Conservation (phyloP, 2,329 filamentous ascomycete species). For the Tolypocladium ovalisporum region DNA sequence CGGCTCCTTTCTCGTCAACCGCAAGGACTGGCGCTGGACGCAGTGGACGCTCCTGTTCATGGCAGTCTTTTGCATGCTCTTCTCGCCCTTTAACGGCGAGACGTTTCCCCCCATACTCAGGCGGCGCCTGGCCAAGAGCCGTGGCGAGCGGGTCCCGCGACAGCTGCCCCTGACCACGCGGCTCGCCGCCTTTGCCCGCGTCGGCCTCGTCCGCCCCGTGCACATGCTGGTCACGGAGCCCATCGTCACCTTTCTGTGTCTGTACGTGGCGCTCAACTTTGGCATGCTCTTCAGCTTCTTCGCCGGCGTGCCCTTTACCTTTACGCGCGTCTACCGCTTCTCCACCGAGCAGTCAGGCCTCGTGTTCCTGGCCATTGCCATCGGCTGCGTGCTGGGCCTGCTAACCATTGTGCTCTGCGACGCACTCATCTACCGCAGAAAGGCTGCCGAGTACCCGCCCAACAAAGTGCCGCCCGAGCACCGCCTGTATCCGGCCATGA, state of each 20-base stretch:
- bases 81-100: slow-evolving; percentile 34
- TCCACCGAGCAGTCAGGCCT: slow-evolving; percentile 27
- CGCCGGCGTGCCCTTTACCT: slow-evolving; percentile 37
- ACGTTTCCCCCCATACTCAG: slow-evolving; percentile 44
- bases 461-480: slow-evolving; percentile 39
- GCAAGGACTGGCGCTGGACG: slow-evolving; percentile 42
- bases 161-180: slow-evolving; percentile 12
- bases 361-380: slow-evolving; percentile 33
- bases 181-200: slow-evolving; percentile 24
- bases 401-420: slow-evolving; percentile 30
- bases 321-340: slow-evolving; percentile 33
- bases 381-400: slow-evolving; percentile 33
- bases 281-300: slow-evolving; percentile 43
- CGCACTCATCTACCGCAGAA: slow-evolving; percentile 27
- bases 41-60: slow-evolving; percentile 40
- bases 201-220: slow-evolving; percentile 37
- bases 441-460: slow-evolving; percentile 18
- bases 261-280: slow-evolving; percentile 40
- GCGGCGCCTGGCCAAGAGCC: slow-evolving; percentile 23
- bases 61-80: slow-evolving; percentile 21
- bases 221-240: slow-evolving; percentile 52
- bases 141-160: slow-evolving; percentile 16
- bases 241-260: slow-evolving; percentile 44
- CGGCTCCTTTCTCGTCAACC: slow-evolving; percentile 33
- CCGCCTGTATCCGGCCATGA: slow-evolving; percentile 46